Conservation (phyloP, 164 flowering plant species). For the Vitis rupestris region DNA sequence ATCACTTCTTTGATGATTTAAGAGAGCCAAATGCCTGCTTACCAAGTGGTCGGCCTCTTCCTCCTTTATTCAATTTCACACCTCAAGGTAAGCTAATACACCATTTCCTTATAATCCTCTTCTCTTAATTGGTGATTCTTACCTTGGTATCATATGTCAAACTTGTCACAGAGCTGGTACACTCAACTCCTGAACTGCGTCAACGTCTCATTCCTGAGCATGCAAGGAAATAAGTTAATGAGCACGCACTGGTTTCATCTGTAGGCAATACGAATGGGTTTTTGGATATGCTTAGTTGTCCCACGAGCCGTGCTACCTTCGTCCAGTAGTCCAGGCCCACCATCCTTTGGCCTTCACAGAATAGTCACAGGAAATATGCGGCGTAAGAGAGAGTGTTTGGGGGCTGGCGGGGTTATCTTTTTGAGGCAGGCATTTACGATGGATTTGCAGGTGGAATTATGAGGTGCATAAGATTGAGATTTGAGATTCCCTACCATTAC, state of each 20-base stretch:
- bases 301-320: slow-evolving; percentile 5
- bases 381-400: not conserved
- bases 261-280: slow-evolving; percentile 6
- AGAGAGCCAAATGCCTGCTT: slow-evolving; percentile 69
- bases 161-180: slow-evolving; percentile 53
- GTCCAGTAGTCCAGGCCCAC: too few species aligned
- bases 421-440: not conserved
- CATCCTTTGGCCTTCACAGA: not conserved
- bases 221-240: slow-evolving; percentile 30
- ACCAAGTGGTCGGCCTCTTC: slow-evolving; percentile 73
- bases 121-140: not conserved
- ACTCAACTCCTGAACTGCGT: slow-evolving; percentile 56
- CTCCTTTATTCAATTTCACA: slow-evolving; percentile 85
- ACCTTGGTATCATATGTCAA: not conserved
- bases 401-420: not conserved
- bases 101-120: not conserved
- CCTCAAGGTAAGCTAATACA: slow-evolving; percentile 63
- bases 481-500: too few species aligned
- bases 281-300: slow-evolving; percentile 13
- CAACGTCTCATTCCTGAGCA: slow-evolving; percentile 74
- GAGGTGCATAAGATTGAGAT: not conserved
- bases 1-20: slow-evolving; percentile 85
- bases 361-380: not conserved
- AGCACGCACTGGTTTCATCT: not conserved
- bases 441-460: not conserved